Evolutionary conservation across 192 early-diverging fungal species (phyloP), one percentile per base, ranked within the genome.

Genomic region (Mortierella antarctica): DNA sequence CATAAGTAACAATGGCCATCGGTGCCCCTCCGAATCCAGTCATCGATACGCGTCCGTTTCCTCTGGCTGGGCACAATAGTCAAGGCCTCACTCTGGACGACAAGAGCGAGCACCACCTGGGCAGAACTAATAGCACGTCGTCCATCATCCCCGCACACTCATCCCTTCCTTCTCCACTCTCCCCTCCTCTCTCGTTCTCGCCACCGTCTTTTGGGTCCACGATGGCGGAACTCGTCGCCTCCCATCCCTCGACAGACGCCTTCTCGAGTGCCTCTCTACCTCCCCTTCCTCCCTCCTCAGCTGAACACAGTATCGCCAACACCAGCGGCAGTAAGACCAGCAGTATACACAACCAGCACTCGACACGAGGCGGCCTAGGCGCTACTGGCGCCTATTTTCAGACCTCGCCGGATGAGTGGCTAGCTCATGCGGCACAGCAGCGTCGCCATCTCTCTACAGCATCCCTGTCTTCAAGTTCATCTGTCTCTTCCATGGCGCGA

Each of bases 91-190:
- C 14, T n/a, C 2, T 40, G 23, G 55, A 62, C 45, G 5, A 17
- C 49, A 31, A 39, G 58, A 42, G 11, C 12, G 41, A 8, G 12
- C 31, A 11, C 39, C 12, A 11, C 14, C 14, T 20, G 9, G 17
- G 31, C 31, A 31, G 31, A 31, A 31, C 31, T 5, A 18, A n/a
- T 62, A 62, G 18, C 31, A 52, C 9, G 21, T 44, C 62, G 14
- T 56, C 69, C 46, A 46, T 71, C 69, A 71, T 79, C 49, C 64
- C 76, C 18, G 58, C 61, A 42, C 76, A 79, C 57, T 79, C 76
- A 9, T 79, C 69, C 0, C 57, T 79, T 17, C 76, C 76, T 44
- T 79, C 76, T 11, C 76, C 76, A 40, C 76, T 79, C 69, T 79
- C 76, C 15, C 76, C 76, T 67, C 64, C 69, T 40, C 69, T 67